Percentiles rank a stretch among this genome's conserved stretches.
Evolutionary conservation across 306 rosid species (phyloP).

Genomic region (Gastrolobium villosum): DNA sequence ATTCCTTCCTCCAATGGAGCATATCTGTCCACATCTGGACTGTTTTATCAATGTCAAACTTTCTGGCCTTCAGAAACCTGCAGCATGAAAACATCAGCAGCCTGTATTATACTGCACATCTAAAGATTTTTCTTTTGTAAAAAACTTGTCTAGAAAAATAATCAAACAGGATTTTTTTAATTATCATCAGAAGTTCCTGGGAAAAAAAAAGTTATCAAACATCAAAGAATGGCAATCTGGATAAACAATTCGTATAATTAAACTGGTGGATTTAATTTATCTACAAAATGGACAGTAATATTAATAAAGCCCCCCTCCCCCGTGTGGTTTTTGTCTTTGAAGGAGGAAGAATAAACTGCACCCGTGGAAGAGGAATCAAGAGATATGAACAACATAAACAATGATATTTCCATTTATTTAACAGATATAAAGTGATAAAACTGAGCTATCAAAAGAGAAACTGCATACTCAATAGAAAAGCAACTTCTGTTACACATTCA

Average conservation of each 20-base stretch:
- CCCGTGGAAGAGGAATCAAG: slow-evolving; percentile 26
- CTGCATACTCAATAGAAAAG: slow-evolving; percentile 12
- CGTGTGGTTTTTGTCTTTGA: neutral
- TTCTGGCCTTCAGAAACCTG: slow-evolving; percentile 96
- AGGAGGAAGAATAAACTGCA: slow-evolving; percentile 33
- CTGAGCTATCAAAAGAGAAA: slow-evolving; percentile 36
- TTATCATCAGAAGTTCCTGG: slow-evolving; percentile 1
- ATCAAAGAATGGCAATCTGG: slow-evolving; percentile 6
- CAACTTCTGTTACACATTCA: slow-evolving; percentile 19
- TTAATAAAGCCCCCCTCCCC: neutral
- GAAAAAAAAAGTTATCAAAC: slow-evolving; percentile 17
- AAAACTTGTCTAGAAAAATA: slow-evolving; percentile 25
- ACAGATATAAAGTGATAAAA: slow-evolving; percentile 18
- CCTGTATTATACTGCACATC: slow-evolving; percentile 26
- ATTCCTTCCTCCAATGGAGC: slow-evolving; percentile 92
- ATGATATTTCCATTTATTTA: slow-evolving; percentile 18
- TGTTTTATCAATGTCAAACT: slow-evolving; percentile 88
- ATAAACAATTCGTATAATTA: slow-evolving; percentile 28
- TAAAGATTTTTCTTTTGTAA: slow-evolving; percentile 3
- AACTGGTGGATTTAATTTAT: neutral
- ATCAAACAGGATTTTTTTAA: neutral
- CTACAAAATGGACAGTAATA: slow-evolving; percentile 15
- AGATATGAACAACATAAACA: slow-evolving; percentile 20
- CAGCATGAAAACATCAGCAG: slow-evolving; percentile 47
- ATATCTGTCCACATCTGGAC: slow-evolving; percentile 92